phyloP scores from a whole-genome alignment of 768 basidiomycete species.

The Lactarius akahatsu region DNA sequence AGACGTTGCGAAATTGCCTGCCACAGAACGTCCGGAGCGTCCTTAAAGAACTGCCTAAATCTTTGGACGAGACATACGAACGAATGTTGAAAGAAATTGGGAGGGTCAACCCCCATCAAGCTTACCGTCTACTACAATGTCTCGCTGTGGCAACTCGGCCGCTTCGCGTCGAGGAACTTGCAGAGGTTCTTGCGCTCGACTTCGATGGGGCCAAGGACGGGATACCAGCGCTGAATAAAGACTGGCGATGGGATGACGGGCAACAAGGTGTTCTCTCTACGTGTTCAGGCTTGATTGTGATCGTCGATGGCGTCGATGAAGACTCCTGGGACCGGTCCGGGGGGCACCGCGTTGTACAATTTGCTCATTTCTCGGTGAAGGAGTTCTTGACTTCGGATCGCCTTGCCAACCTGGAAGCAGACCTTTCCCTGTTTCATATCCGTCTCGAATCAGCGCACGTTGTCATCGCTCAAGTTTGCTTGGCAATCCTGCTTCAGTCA shows the following conservation, averaged over 20 bases:
- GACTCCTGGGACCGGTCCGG: background rate
- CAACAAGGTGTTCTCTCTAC: background rate
- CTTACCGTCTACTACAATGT: background rate
- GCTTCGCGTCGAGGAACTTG: background rate
- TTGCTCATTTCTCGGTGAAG: background rate
- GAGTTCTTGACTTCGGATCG: constrained; percentile 8
- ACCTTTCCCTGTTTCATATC: background rate
- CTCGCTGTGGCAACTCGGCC: background rate
- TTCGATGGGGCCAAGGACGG: background rate
- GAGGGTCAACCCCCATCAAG: background rate
- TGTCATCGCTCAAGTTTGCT: background rate
- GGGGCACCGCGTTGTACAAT: background rate
- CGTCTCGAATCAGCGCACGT: background rate
- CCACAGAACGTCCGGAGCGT: background rate
- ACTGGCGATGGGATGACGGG: background rate
- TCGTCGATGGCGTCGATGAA: background rate
- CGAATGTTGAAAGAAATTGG: background rate
- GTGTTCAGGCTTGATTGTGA: background rate
- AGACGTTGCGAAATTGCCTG: background rate
- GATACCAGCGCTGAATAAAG: background rate
- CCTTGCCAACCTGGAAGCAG: background rate
- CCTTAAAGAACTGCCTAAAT: background rate
- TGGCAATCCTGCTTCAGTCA: background rate
- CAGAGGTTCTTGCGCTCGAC: background rate
- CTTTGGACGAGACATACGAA: background rate